Conservation (phyloP, 139 green algal genomes). For the Haematococcus lacustris region DNA sequence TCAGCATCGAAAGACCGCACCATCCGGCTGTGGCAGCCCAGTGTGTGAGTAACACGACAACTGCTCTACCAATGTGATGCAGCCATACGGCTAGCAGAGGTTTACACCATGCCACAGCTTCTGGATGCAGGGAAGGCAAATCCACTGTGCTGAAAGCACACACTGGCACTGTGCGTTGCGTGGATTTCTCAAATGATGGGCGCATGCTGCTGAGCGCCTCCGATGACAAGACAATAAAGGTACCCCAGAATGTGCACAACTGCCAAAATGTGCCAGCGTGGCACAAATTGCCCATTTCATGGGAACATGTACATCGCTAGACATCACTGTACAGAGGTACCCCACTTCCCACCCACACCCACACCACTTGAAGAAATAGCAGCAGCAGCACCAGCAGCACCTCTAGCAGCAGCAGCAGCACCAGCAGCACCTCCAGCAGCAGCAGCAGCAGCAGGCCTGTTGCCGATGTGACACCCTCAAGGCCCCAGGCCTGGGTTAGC, state of each 20-base stretch:
- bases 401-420: too few relatives aligned
- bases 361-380: too few relatives aligned
- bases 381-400: too few relatives aligned
- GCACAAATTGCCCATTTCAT: too few relatives aligned
- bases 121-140: slow-evolving; percentile 59
- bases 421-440: too few relatives aligned
- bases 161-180: slow-evolving; percentile 69
- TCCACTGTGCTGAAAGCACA: slow-evolving; percentile 81
- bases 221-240: slow-evolving; percentile 73
- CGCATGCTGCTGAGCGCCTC: slow-evolving; percentile 61
- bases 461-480: neutral
- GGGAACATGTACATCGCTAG: too few relatives aligned
- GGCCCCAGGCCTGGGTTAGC: neutral
- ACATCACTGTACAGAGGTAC: neutral
- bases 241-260: neutral
- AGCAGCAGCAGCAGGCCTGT: too few relatives aligned
- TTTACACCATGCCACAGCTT: neutral
- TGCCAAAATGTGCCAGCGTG: too few relatives aligned
- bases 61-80: neutral
- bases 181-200: slow-evolving; percentile 70
- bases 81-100: neutral
- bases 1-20: slow-evolving; percentile 80
- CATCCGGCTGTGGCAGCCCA: slow-evolving; percentile 78
- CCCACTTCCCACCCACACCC: neutral
- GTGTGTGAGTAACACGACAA: slow-evolving; percentile 33